Evolutionary conservation across 202 grass and related monocot species (phyloP).

Genomic region (Cymbopogon flexuosus): DNA sequence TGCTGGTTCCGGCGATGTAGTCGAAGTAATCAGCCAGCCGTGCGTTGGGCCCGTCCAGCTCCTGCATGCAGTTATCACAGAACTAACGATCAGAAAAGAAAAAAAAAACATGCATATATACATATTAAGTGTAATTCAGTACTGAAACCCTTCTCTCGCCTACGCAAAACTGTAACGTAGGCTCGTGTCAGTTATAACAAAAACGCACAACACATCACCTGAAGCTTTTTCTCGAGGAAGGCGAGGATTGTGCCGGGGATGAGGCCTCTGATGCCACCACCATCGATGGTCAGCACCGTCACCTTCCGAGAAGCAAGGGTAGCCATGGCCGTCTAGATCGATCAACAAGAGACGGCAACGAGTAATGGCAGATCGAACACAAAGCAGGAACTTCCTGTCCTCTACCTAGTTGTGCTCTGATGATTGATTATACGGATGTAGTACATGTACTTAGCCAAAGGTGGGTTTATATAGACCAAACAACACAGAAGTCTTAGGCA

Average conservation of each 20-base stretch:
- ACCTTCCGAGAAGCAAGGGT: background rate
- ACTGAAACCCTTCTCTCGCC: background rate
- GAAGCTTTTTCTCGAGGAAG: slow-evolving; percentile 31
- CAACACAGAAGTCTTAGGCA: background rate
- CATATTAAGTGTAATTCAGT: background rate
- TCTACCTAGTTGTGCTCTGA: background rate
- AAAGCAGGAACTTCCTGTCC: background rate
- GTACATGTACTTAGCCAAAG: background rate
- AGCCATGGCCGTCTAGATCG: background rate
- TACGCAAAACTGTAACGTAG: background rate
- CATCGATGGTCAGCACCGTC: slow-evolving; percentile 22
- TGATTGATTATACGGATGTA: background rate
- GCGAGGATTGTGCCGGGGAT: slow-evolving; percentile 31
- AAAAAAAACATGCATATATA: too few species aligned
- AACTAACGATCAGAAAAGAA: too few species aligned
- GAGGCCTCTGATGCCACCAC: slow-evolving; percentile 27
- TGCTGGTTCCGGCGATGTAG: slow-evolving; percentile 33
- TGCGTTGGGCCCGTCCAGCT: background rate
- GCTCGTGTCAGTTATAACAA: background rate
- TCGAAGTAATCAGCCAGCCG: slow-evolving; percentile 44
- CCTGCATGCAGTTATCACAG: background rate
- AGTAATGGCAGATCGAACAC: too few species aligned
- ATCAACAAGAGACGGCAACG: background rate
- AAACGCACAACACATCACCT: background rate
- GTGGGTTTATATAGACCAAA: background rate